Base-by-base conservation (phyloP, 2,329 filamentous ascomycete genomes). In the Aspergillus sp. region DNA sequence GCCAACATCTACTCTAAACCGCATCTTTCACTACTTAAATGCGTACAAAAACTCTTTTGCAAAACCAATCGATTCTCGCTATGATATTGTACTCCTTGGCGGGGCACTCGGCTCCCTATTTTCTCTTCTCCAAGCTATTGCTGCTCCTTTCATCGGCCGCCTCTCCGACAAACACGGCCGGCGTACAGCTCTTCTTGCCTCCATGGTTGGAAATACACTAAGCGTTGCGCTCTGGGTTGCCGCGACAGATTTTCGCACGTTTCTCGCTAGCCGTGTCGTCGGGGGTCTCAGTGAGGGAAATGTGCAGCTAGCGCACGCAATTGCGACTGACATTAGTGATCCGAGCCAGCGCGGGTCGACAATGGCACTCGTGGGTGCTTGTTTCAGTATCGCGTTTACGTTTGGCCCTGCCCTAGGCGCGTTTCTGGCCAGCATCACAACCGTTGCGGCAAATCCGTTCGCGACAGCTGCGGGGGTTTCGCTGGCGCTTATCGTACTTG, bases 341-440 rank as follows among this genome's bases (percentile, higher is more conserved):
- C 89, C 93, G 66, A 83, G 84, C 57, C 89, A 88, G 68, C 86
- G 95, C 27, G 91, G 93, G 21, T 87, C 91, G 19, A 97, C 95
- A 43, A 97, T 99, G 91, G 95, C 95, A 7, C 82, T 99, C 55
- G 93, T 99, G 27, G 95, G 95, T 58, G 93, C 90, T 14, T 98
- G 95, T 78, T 99, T 99, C 78, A 96, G 91, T 61, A 88, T 99
- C 65, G 95, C 95, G 17, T 99, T 99, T 73, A 99, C 95, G 0
- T 96, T 97, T 72, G 95, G 95, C 0, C 95, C 95, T 0, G 92
- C 92, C 9, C 83, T 99, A 7, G 95, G 95, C 59, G 95, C 95
- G 2, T 93, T 87, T 72, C 80, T 99, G 21, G 89, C 90, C 62
- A 88, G 84, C 52, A 86, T 96, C 61, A 86, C 86, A 14, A 86